Percentiles rank a stretch among this genome's conserved stretches.
phyloP scores from a whole-genome alignment of 768 basidiomycete genomes.

The Candolleomyces efflorescens region DNA sequence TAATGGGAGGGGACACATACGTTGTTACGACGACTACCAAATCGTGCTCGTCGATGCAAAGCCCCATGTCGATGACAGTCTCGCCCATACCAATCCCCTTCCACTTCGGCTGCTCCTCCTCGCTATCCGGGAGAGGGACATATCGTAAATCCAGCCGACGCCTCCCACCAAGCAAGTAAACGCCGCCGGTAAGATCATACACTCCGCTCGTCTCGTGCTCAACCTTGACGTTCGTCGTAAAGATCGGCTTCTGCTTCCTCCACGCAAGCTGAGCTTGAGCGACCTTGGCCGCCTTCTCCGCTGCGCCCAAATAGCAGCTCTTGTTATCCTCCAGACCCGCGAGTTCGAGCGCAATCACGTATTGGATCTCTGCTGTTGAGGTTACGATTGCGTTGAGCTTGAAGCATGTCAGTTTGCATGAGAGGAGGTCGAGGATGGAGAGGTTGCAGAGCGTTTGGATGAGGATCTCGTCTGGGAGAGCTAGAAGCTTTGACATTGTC shows the following conservation, averaged over 20 bases:
- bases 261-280: conserved; percentile 26
- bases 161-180: conserved; percentile 34
- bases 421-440: conserved; percentile 18
- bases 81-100: conserved; percentile 21
- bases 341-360: conserved; percentile 21
- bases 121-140: conserved; percentile 25
- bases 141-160: conserved; percentile 26
- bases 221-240: conserved; percentile 21
- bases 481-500: neutral
- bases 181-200: conserved; percentile 38
- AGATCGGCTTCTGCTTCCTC: conserved; percentile 21
- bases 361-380: conserved; percentile 27
- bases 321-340: conserved; percentile 28
- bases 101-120: conserved; percentile 24
- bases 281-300: conserved; percentile 24
- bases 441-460: conserved; percentile 24
- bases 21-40: conserved; percentile 36
- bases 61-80: conserved; percentile 38
- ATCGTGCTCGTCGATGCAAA: conserved; percentile 41
- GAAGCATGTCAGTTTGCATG: conserved; percentile 18
- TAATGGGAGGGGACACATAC: conserved; percentile 20
- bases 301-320: conserved; percentile 12
- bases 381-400: conserved; percentile 21
- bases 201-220: conserved; percentile 29
- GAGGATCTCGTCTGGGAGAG: conserved; percentile 22